A percentile compares a stretch with the other conserved stretches of the same genome.
Evolutionary conservation across 371 early-diverging fungal genomes (phyloP).

Genomic region (Mucor circinelloides): DNA sequence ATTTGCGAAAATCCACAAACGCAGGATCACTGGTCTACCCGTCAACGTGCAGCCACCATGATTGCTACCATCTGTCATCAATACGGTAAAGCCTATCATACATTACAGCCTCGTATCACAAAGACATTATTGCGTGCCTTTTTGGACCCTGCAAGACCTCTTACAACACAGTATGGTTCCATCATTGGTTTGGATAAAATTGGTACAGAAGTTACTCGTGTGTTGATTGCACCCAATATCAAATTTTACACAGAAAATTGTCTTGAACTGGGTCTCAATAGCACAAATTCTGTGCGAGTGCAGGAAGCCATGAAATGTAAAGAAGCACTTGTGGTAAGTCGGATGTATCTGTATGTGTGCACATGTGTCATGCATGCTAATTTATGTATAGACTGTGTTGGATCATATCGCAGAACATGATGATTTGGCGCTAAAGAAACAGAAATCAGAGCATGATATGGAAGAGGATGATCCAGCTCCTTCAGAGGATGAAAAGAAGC

Average conservation of each 20-base stretch:
- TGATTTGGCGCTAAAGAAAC: not conserved
- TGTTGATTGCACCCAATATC: slow-evolving; percentile 79
- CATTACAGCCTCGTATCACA: slow-evolving; percentile 85
- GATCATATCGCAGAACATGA: slow-evolving; percentile 23
- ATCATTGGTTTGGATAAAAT: slow-evolving; percentile 79
- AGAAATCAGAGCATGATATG: slow-evolving; percentile 18
- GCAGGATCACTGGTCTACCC: slow-evolving; percentile 85
- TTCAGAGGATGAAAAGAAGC: slow-evolving; percentile 13
- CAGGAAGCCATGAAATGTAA: slow-evolving; percentile 43
- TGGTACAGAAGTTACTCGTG: slow-evolving; percentile 77
- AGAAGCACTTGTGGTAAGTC: slow-evolving; percentile 42
- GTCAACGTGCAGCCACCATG: slow-evolving; percentile 76
- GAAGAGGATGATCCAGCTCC: slow-evolving; percentile 15
- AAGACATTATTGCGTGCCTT: slow-evolving; percentile 89
- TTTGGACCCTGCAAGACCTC: slow-evolving; percentile 81
- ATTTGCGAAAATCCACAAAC: slow-evolving; percentile 64
- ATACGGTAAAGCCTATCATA: slow-evolving; percentile 81
- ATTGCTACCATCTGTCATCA: slow-evolving; percentile 71
- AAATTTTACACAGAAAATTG: slow-evolving; percentile 59
- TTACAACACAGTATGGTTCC: slow-evolving; percentile 89
- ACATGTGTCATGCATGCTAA: not conserved
- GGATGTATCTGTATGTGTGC: not conserved
- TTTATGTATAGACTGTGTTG: slow-evolving; percentile 15
- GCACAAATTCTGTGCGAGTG: slow-evolving; percentile 25
- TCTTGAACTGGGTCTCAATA: slow-evolving; percentile 24